Evolutionary conservation across 305 asterid genomes (phyloP), one percentile per base, ranked within the genome.

Genomic region (Fraxinus albicans): DNA sequence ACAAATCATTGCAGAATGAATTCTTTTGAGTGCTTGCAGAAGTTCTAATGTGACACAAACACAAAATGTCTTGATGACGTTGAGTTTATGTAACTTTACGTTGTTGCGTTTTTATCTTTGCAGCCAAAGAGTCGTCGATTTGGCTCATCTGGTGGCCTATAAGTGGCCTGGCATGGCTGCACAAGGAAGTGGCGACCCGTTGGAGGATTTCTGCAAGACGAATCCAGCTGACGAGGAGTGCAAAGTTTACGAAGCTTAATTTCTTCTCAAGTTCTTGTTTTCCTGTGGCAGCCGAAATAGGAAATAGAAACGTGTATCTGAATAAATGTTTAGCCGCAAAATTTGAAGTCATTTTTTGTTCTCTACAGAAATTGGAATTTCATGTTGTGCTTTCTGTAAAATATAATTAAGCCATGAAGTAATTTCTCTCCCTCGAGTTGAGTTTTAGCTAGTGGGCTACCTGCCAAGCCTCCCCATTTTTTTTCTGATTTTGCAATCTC

Each of bases 121-220:
- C 94, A 95, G 98, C 89, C 98, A 95, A 91, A 83, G 99, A 53
- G 98, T 95, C 10, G 98, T 95, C 13, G 99, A 95, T 88, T 91
- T 94, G 94, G 97, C 99, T 47, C 97, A 95, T 86, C 80, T 95
- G 60, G 97, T 95, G 82, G 99, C 99, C 34, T 78, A n/a, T 21
- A 89, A 93, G 86, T 94, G 99, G 98, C 97, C 94, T 1, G 98
- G 95, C 0, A 87, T 80, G 19, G 40, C 86, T 21, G 85, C 60
- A 21, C 31, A 77, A 25, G 97, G 92, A 79, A 88, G 94, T 67
- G 98, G 94, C 65, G 97, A 94, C 78, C 92, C 95, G 12, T 86
- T 94, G 92, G 98, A 94, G 82, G 97, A 92, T 72, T 94, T 81
- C 84, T 94, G 97, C 94, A 44, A 89, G 84, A 85, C 84, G 34